A percentile compares a stretch with the other conserved stretches of the same genome.
These are phyloP conservation scores for Pleodorina starrii DNA, from an alignment of 139 green algal species.

Conservation along the genomic window DNA sequence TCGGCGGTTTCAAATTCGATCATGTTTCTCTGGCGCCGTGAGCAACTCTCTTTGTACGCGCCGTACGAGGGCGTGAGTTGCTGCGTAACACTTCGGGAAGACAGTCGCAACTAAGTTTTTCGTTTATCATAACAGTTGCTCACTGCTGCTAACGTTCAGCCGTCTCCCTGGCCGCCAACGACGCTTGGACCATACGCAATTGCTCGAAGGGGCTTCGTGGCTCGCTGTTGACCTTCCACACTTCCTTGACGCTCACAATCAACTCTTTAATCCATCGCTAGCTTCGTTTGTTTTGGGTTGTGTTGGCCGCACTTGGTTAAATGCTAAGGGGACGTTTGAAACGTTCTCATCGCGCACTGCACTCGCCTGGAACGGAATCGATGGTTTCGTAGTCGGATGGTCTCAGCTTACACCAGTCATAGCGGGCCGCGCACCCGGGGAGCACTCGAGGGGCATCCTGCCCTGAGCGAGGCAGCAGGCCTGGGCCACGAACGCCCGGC, in stretches of 20 bases:
- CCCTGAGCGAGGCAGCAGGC: background rate
- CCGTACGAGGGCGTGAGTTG: no score
- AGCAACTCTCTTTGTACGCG: no score
- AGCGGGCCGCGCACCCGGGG: background rate
- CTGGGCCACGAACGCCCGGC: background rate
- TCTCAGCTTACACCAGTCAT: background rate
- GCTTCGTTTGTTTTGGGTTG: background rate
- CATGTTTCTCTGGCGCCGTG: no score
- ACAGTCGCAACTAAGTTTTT: no score
- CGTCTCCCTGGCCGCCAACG: no score
- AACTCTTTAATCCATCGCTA: background rate
- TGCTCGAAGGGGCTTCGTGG: constrained; percentile 18
- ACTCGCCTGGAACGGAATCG: background rate
- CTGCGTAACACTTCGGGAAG: no score
- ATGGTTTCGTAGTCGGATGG: constrained; percentile 28
- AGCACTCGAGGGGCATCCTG: background rate
- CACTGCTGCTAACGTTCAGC: no score
- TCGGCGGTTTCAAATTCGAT: no score
- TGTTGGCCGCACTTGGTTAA: no score
- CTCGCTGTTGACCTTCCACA: background rate
- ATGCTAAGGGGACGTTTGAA: background rate
- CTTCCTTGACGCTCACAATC: background rate
- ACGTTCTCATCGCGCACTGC: background rate
- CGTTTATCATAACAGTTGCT: no score
- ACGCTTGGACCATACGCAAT: background rate